Evolutionary conservation across 768 basidiomycete species (phyloP), one percentile per base, ranked within the genome.

Genomic region (Suillus paluster): DNA sequence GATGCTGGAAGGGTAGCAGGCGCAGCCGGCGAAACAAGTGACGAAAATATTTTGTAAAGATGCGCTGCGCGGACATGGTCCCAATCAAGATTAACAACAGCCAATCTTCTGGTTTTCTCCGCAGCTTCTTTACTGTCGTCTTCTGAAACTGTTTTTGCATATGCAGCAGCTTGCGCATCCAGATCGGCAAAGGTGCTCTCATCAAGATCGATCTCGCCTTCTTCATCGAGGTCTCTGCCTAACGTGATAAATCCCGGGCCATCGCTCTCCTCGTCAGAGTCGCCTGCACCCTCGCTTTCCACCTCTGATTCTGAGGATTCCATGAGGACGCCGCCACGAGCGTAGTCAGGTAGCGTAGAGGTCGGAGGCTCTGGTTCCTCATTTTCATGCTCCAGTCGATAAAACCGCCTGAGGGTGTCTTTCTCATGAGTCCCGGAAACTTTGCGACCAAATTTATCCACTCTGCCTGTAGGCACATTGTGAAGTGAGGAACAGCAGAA

Each of bases 1-100:
- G 67, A 66, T 2, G 72, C 72, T 4, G 77, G 4, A 15, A 65
- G 71, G 21, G 78, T 64, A 19, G 80, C 71, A 15, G 86, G 79
- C 6, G 85, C 83, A 12, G 82, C 76, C 15, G 85, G 75, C 7
- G 91, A 89, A 6, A 97, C 82, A 45, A 95, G 84, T 3, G 96
- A 98, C 19, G 92, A 86, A 76, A 93, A 94, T 39, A 98, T 92
- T 76, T 92, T 94, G 84, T 88, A 97, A 14, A 99, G 79, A 72
- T 99, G 95, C 21, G 79, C 78, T 0, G 97, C 94, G 59, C 91
- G 90, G 56, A 99, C 87, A 75, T 98, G 86, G 73, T 99, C 97
- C 97, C 97, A 99, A 77, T 99, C 97, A 57, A 99, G 84, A 73
- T 99, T 98, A 65, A 99, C 97, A 49, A 91, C 84, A 1, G 97